Percentiles rank a stretch among this genome's conserved stretches.
Evolutionary conservation across 2,329 filamentous ascomycete species (phyloP).

Genomic region (Pseudogymnoascus verrucosus): DNA sequence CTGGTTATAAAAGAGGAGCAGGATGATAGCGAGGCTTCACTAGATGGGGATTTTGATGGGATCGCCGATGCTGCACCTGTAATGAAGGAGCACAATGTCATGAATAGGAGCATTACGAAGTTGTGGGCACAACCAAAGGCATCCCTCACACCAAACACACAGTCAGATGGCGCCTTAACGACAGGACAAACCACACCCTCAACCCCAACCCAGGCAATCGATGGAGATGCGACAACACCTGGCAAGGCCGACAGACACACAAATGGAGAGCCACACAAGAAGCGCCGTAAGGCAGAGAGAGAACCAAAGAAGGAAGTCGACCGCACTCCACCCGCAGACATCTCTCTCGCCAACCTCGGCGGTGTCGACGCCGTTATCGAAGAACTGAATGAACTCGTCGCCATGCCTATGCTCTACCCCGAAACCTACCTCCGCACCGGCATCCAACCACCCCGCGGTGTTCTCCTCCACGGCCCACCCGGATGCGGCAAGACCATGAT

Average conservation of each 20-base stretch:
- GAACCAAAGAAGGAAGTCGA: conserved; percentile 45
- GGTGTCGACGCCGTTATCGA: conserved; percentile 66
- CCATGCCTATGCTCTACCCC: conserved; percentile 62
- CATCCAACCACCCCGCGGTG: conserved; percentile 63
- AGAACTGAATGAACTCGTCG: conserved; percentile 62
- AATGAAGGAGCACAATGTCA: conserved; percentile 45
- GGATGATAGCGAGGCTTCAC: conserved; percentile 37
- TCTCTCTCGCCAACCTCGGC: conserved; percentile 65
- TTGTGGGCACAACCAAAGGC: conserved; percentile 42
- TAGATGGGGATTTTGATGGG: conserved; percentile 43
- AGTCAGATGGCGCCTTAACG: background rate
- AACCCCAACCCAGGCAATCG: conserved; percentile 17
- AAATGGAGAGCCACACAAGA: conserved; percentile 59
- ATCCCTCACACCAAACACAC: conserved; percentile 15
- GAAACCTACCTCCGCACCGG: conserved; percentile 57
- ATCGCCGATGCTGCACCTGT: conserved; percentile 30
- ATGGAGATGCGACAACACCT: conserved; percentile 15
- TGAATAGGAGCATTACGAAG: conserved; percentile 58
- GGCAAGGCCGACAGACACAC: conserved; percentile 42
- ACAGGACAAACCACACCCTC: conserved; percentile 15
- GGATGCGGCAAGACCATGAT: conserved; percentile 84
- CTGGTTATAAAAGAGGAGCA: conserved; percentile 58
- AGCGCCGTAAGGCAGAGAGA: conserved; percentile 51
- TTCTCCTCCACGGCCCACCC: conserved; percentile 74
- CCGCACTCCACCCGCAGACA: conserved; percentile 56